Percentiles rank a stretch among this genome's conserved stretches.
Evolutionary conservation across 2,329 filamentous ascomycete species (phyloP).

Genomic region (Phaeosphaeria sp.): DNA sequence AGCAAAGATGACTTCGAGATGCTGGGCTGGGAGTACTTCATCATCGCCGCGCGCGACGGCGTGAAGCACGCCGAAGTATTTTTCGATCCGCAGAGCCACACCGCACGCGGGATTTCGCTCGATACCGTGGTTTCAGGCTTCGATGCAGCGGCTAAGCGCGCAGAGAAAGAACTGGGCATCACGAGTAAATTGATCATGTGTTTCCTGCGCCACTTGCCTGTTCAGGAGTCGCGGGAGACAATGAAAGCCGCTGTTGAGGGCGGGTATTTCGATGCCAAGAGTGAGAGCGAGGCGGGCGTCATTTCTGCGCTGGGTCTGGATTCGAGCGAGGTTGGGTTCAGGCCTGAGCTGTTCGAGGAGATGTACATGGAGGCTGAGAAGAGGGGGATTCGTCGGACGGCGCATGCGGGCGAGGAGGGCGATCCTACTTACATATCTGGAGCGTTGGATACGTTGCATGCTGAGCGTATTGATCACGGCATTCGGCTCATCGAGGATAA

Average conservation of each 20-base stretch:
- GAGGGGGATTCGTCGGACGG: conserved; percentile 67
- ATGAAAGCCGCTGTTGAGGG: conserved; percentile 57
- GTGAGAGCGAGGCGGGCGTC: conserved; percentile 57
- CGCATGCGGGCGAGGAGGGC: conserved; percentile 79
- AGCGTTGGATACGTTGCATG: conserved; percentile 68
- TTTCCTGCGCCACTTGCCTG: conserved; percentile 73
- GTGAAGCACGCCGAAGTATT: conserved; percentile 79
- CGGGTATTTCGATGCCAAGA: conserved; percentile 51
- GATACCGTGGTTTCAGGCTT: conserved; percentile 71
- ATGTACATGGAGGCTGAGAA: conserved; percentile 64
- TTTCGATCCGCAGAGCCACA: conserved; percentile 82
- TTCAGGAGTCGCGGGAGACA: conserved; percentile 51
- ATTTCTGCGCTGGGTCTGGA: conserved; percentile 72
- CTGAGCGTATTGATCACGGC: conserved; percentile 77
- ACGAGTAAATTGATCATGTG: conserved; percentile 73
- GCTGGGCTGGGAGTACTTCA: conserved; percentile 75
- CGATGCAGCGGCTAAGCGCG: conserved; percentile 64
- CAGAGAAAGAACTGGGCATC: conserved; percentile 68
- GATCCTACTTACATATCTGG: conserved; percentile 69
- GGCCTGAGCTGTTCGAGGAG: conserved; percentile 63
- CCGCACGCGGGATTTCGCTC: conserved; percentile 67
- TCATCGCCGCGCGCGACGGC: conserved; percentile 67
- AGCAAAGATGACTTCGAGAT: conserved; percentile 73
- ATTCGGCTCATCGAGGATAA: conserved; percentile 69
- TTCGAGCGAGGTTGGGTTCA: conserved; percentile 60